Evolutionary conservation across 176 grass and related monocot genomes (phyloP).

Genomic region (Phoenix dactylifera): DNA sequence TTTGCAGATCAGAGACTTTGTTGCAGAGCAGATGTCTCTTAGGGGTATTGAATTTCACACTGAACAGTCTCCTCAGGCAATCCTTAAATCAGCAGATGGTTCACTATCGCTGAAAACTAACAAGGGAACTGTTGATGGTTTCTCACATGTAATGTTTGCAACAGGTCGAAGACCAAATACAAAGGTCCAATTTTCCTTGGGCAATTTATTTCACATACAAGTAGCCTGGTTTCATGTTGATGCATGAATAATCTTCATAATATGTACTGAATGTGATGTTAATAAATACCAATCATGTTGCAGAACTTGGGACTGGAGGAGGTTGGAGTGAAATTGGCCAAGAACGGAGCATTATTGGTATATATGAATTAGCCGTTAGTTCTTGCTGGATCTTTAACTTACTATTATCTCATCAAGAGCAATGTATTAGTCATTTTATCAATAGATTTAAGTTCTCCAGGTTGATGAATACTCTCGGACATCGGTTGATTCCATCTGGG

Average conservation of each 20-base stretch:
- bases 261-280: too few species aligned
- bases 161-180: slow-evolving; percentile 71
- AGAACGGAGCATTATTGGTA: slow-evolving; percentile 61
- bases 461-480: slow-evolving; percentile 67
- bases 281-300: not conserved
- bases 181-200: slow-evolving; percentile 25
- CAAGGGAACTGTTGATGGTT: slow-evolving; percentile 67
- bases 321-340: slow-evolving; percentile 53
- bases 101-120: slow-evolving; percentile 59
- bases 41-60: slow-evolving; percentile 61
- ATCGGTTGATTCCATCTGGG: slow-evolving; percentile 77
- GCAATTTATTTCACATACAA: slow-evolving; percentile 7
- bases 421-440: not conserved
- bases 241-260: too few species aligned
- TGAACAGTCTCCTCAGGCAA: slow-evolving; percentile 55
- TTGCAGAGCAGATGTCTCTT: slow-evolving; percentile 68
- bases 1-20: slow-evolving; percentile 62
- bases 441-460: slow-evolving; percentile 19
- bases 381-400: not conserved
- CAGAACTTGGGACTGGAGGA: slow-evolving; percentile 70
- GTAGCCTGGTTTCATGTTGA: too few species aligned
- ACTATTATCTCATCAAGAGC: not conserved
- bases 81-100: slow-evolving; percentile 59
- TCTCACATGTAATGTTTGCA: slow-evolving; percentile 83
- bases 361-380: not conserved